Conservation (phyloP, 202 grass and related monocot species). For the Saccharum hybrid region DNA sequence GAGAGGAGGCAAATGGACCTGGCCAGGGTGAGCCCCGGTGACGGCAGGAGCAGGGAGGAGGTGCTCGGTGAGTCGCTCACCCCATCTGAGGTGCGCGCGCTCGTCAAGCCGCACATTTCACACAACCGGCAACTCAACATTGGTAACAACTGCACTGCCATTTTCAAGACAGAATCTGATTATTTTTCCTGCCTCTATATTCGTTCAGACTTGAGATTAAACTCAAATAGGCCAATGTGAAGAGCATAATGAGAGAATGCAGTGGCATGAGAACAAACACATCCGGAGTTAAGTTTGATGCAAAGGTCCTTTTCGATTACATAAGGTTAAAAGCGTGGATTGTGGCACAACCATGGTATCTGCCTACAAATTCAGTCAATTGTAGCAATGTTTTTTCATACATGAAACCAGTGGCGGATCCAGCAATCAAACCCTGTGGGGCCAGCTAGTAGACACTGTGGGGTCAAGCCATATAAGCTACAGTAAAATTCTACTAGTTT, state of each 20-base stretch:
- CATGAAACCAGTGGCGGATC: no score
- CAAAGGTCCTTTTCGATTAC: not conserved
- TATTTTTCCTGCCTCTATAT: not conserved
- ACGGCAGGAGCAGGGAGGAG: constrained; percentile 74
- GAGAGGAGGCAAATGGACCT: constrained; percentile 66
- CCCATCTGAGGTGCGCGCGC: constrained; percentile 56
- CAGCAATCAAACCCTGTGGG: no score
- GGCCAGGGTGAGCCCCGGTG: constrained; percentile 55
- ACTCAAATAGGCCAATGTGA: not conserved
- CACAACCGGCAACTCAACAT: constrained; percentile 91
- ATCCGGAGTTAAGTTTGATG: constrained; percentile 7
- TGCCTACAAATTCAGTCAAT: not conserved
- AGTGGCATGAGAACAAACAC: not conserved
- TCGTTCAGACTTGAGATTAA: not conserved
- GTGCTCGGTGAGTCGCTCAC: constrained; percentile 80
- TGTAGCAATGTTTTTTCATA: not conserved
- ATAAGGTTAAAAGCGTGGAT: constrained; percentile 25
- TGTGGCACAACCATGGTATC: not conserved
- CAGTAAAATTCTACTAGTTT: no score
- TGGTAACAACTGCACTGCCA: constrained; percentile 52
- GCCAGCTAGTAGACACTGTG: no score
- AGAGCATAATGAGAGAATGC: not conserved
- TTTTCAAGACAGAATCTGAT: not conserved
- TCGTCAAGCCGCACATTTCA: constrained; percentile 74
- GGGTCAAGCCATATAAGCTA: no score